Conservation (phyloP, 1,139 yeast genomes). For the Yamadazyma mexicana region DNA sequence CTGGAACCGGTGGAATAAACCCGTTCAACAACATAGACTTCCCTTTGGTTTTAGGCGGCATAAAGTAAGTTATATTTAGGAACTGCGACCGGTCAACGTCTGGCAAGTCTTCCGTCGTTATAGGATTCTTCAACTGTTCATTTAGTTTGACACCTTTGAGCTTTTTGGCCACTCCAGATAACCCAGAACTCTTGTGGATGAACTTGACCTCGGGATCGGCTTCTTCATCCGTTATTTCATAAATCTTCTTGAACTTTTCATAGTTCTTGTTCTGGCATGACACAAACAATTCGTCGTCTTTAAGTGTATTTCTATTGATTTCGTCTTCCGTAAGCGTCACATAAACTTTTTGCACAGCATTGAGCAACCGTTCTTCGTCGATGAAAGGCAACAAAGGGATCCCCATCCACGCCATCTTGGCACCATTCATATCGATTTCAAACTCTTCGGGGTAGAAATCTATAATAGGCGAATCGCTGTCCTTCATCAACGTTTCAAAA, state of each 20-base stretch:
- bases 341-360: conserved; percentile 67
- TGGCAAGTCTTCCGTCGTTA: conserved; percentile 55
- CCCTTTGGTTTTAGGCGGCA: conserved; percentile 53
- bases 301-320: conserved; percentile 63
- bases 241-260: conserved; percentile 34
- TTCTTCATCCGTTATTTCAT: conserved; percentile 25
- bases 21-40: conserved; percentile 89
- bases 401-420: conserved; percentile 94
- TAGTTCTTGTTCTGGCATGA: conserved; percentile 57
- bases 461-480: conserved; percentile 76
- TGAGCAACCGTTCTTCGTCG: conserved; percentile 73
- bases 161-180: conserved; percentile 64
- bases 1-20: conserved; percentile 59
- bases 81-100: conserved; percentile 58
- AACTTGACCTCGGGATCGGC: conserved; percentile 33
- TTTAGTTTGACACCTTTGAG: conserved; percentile 47
- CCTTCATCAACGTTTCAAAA: conserved; percentile 81
- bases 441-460: conserved; percentile 92
- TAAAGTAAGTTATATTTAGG: conserved; percentile 56
- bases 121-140: conserved; percentile 57
- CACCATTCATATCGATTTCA: conserved; percentile 92
- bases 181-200: conserved; percentile 50
- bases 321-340: conserved; percentile 68
- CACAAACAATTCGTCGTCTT: conserved; percentile 59
- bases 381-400: conserved; percentile 88